A percentile compares a stretch with the other conserved stretches of the same genome.
These are phyloP conservation scores for Petunia secreta DNA, from an alignment of 257 asterid genomes.

Conservation along the genomic window DNA sequence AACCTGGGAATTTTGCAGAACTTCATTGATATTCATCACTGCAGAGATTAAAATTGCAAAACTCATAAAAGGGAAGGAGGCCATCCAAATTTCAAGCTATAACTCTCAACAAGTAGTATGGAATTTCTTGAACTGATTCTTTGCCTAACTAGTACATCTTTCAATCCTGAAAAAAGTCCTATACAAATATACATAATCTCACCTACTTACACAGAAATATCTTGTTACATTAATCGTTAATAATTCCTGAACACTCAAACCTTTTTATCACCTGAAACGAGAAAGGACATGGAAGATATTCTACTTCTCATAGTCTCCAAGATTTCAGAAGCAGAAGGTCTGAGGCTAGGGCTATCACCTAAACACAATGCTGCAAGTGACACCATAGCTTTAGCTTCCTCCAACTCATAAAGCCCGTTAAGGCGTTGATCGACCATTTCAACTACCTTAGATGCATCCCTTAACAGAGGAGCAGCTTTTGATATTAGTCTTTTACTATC, in stretches of 20 bases:
- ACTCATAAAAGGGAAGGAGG: background rate
- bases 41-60: background rate
- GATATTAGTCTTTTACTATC: slow-evolving; percentile 45
- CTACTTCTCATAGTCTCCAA: slow-evolving; percentile 38
- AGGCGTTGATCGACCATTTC: slow-evolving; percentile 65
- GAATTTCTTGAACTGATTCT: slow-evolving; percentile 2
- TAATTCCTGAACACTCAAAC: background rate
- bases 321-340: slow-evolving; percentile 65
- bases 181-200: slow-evolving; percentile 4
- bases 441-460: slow-evolving; percentile 43
- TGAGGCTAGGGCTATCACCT: slow-evolving; percentile 44
- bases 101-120: background rate
- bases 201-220: background rate
- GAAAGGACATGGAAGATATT: slow-evolving; percentile 32
- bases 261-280: slow-evolving; percentile 14
- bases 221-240: background rate
- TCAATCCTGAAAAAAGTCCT: background rate
- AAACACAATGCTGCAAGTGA: slow-evolving; percentile 54
- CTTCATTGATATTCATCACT: background rate
- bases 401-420: slow-evolving; percentile 38
- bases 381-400: slow-evolving; percentile 58
- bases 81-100: background rate
- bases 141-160: background rate
- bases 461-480: slow-evolving; percentile 45
- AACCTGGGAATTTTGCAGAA: background rate